Evolutionary conservation across 164 flowering plant species (phyloP).

Genomic region (Tetracentron sinense): DNA sequence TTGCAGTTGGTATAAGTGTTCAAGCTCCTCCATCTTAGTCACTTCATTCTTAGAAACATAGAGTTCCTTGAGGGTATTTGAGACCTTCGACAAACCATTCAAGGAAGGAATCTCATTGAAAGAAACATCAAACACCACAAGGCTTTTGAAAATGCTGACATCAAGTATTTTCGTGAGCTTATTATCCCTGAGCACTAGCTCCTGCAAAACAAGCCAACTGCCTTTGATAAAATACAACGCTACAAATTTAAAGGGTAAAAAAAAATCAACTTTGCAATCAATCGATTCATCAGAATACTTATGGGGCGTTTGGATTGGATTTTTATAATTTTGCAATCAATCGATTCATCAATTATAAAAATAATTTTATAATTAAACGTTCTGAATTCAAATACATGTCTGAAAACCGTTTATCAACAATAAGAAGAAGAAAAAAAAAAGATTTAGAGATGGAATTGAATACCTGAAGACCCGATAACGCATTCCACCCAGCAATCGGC

Average conservation of each 20-base stretch:
- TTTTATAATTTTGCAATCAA: too few relatives aligned
- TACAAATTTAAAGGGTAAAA: too few relatives aligned
- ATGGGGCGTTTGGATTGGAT: too few relatives aligned
- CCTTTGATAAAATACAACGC: too few relatives aligned
- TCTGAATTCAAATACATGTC: not conserved
- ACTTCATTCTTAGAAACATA: constrained; percentile 97
- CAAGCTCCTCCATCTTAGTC: constrained; percentile 83
- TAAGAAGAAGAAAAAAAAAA: not conserved
- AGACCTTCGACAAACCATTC: constrained; percentile 59
- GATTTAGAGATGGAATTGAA: not conserved
- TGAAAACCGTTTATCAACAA: not conserved
- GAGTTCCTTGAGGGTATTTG: constrained; percentile 78
- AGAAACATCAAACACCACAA: constrained; percentile 87
- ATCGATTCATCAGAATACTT: too few relatives aligned
- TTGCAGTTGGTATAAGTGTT: constrained; percentile 66
- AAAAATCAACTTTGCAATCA: too few relatives aligned
- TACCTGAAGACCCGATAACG: constrained; percentile 69
- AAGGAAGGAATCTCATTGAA: constrained; percentile 86
- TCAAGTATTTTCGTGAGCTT: constrained; percentile 78
- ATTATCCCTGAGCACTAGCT: constrained; percentile 90
- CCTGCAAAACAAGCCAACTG: constrained; percentile 39
- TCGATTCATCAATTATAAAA: not conserved
- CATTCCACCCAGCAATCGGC: constrained; percentile 55
- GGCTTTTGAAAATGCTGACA: constrained; percentile 68
- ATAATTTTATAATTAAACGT: not conserved